Base-by-base conservation (phyloP, 371 early-diverging fungal genomes). In the Apophysomyces trapeziformis region DNA sequence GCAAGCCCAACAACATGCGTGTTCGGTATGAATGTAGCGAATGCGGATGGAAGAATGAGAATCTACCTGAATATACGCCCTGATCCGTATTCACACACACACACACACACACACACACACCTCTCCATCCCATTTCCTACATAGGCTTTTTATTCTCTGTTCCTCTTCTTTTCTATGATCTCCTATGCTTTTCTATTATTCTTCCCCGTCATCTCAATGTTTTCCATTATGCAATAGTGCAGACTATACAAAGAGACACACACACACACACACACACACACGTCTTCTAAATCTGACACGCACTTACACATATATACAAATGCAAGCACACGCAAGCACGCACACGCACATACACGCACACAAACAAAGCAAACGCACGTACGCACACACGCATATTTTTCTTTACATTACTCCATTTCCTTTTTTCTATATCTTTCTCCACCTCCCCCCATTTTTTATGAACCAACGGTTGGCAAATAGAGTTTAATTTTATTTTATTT, bases 31-130 rank as follows among this genome's bases (percentile, higher is more conserved):
- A 76, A 50, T 76, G 76, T 41, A 21, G 56, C 13, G 47, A 64
- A 46, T 76, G 76, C 62, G 64, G 66, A 38, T 76, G 76, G 76
- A 76, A 72, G 64, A 69, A 67, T 50, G 72, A 75, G 39, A 66
- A 65, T 35, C 44, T 71, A 12, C 75, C 75, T 7, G 75, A 75
- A 43, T 58, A 69, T 47, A 7, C 57, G 47, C 2, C 43, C 6
- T 57, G 37, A 32, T 65, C 58, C 38, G 18, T 60, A 4, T 8
- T 11, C 9, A 8, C 21, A 21, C 21, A 21, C 32, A 26, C 9
- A 8, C 21, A 21, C 21, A 21, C 32, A 26, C 9, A 8, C 21
- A 21, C 21, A 26, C 9, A 8, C 21, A 21, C 21, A 21, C 32
- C 32, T 2, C 32, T 26, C 8, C 54, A 7, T 21, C 54, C n/a